Conservation (phyloP, 1,284 basidiomycete species). For the Cryptococcus sp. region DNA sequence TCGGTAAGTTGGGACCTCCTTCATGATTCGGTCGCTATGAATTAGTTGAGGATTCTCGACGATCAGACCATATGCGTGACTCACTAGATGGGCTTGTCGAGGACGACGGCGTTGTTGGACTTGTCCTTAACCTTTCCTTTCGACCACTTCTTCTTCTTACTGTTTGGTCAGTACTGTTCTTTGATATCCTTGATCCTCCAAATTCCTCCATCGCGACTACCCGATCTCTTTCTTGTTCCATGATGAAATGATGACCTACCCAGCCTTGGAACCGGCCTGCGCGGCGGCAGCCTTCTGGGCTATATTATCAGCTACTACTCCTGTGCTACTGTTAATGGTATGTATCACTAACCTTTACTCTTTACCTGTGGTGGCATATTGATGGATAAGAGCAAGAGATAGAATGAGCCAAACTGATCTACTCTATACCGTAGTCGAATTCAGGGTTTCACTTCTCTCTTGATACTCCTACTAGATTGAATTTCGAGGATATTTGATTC, state of each 20-base stretch:
- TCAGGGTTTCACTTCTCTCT: no score
- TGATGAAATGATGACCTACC: conserved; percentile 34
- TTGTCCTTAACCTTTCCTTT: conserved; percentile 99
- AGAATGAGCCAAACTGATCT: neutral
- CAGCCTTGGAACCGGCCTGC: conserved; percentile 48
- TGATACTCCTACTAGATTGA: neutral
- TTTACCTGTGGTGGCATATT: conserved; percentile 45
- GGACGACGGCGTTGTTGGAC: conserved; percentile 79
- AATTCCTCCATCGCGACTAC: neutral
- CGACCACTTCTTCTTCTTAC: conserved; percentile 99
- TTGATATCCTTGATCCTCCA: neutral
- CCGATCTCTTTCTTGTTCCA: conserved; percentile 1
- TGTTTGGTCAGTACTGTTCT: conserved; percentile 9
- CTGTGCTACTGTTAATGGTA: neutral
- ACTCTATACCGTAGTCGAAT: no score
- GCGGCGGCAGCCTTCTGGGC: conserved; percentile 50
- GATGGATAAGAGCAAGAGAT: conserved; percentile 5
- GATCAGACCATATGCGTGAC: neutral
- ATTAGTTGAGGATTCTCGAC: neutral
- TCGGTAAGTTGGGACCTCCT: conserved; percentile 99
- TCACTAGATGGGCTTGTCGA: conserved; percentile 65
- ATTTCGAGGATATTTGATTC: neutral
- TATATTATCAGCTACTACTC: conserved; percentile 5
- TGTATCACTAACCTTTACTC: conserved; percentile 30
- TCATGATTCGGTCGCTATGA: conserved; percentile 91